Percentiles rank a stretch among this genome's conserved stretches.
These are phyloP conservation scores for Poronia punctata DNA, from an alignment of 495 filamentous ascomycete species.

Conservation along the genomic window DNA sequence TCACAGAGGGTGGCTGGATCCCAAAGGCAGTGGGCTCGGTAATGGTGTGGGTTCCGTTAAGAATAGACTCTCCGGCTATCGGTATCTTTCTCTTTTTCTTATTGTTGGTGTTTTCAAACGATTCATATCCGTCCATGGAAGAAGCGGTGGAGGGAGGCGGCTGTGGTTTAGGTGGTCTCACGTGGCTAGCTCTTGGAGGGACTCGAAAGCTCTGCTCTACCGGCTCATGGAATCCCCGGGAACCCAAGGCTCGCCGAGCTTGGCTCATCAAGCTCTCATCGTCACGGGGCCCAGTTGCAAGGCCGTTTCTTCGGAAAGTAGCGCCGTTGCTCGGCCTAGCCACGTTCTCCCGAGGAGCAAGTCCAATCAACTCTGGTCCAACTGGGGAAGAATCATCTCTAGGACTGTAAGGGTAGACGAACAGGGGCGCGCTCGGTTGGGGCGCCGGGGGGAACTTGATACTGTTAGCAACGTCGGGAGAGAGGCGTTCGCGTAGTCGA, in stretches of 20 bases:
- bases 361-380: slow-evolving; percentile 12
- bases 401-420: slow-evolving; percentile 61
- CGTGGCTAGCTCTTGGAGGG: slow-evolving; percentile 21
- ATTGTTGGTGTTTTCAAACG: slow-evolving; percentile 97
- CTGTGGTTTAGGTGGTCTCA: slow-evolving; percentile 37
- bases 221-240: slow-evolving; percentile 19
- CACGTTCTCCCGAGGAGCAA: slow-evolving; percentile 23
- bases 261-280: slow-evolving; percentile 28
- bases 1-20: slow-evolving; percentile 16
- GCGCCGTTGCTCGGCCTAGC: slow-evolving; percentile 24
- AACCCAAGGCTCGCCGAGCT: slow-evolving; percentile 17
- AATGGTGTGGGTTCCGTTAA: slow-evolving; percentile 47
- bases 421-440: slow-evolving; percentile 58
- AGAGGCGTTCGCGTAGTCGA: slow-evolving; percentile 74
- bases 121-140: slow-evolving; percentile 84
- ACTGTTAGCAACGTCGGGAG: slow-evolving; percentile 71
- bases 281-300: slow-evolving; percentile 29
- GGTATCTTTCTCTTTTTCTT: slow-evolving; percentile 99
- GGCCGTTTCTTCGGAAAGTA: slow-evolving; percentile 19
- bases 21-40: slow-evolving; percentile 35
- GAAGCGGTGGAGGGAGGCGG: slow-evolving; percentile 44
- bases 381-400: slow-evolving; percentile 28
- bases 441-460: slow-evolving; percentile 75
- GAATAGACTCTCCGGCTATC: slow-evolving; percentile 58
- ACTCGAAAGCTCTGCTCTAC: slow-evolving; percentile 19